Percentiles rank a stretch among this genome's conserved stretches.
These are phyloP conservation scores for Tympanopsis confertula DNA, from an alignment of 2,329 filamentous ascomycete genomes.

Conservation along the genomic window DNA sequence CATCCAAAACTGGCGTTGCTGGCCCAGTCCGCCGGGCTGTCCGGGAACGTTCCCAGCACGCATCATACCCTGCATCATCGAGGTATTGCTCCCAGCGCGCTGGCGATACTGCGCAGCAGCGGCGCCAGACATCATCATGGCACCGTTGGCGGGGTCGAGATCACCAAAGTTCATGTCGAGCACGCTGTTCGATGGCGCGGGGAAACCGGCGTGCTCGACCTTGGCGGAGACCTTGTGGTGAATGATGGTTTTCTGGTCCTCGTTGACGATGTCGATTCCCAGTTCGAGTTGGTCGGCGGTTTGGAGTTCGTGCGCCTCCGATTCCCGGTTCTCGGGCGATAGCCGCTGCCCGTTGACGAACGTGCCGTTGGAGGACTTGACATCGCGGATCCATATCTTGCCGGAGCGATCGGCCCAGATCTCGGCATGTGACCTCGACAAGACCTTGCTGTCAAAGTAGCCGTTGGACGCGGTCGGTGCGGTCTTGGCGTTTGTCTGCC, in stretches of 20 bases:
- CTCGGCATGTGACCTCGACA: slow-evolving; percentile 91
- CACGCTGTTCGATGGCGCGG: slow-evolving; percentile 63
- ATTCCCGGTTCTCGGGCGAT: slow-evolving; percentile 89
- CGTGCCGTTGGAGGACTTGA: slow-evolving; percentile 96
- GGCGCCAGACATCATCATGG: slow-evolving; percentile 58
- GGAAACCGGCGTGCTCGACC: slow-evolving; percentile 85
- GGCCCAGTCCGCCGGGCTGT: slow-evolving; percentile 7
- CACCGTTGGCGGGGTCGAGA: slow-evolving; percentile 68
- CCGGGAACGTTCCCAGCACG: neutral
- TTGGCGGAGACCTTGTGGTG: slow-evolving; percentile 97
- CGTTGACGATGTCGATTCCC: slow-evolving; percentile 95
- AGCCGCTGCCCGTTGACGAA: slow-evolving; percentile 89
- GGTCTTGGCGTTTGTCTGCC: slow-evolving; percentile 94
- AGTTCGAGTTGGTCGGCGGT: slow-evolving; percentile 87
- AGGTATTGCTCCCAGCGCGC: slow-evolving; percentile 28
- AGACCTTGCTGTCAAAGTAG: slow-evolving; percentile 95
- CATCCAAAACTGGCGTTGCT: slow-evolving; percentile 22
- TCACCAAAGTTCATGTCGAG: slow-evolving; percentile 88
- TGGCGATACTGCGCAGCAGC: slow-evolving; percentile 42
- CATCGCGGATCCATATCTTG: slow-evolving; percentile 90
- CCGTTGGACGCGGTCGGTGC: slow-evolving; percentile 83
- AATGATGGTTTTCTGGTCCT: slow-evolving; percentile 95
- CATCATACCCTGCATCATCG: neutral
- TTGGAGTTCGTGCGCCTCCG: slow-evolving; percentile 84
- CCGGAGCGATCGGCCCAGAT: slow-evolving; percentile 78